Base-by-base conservation (phyloP, 352 stramenopile genomes). In the Globisporangium nagaii region DNA sequence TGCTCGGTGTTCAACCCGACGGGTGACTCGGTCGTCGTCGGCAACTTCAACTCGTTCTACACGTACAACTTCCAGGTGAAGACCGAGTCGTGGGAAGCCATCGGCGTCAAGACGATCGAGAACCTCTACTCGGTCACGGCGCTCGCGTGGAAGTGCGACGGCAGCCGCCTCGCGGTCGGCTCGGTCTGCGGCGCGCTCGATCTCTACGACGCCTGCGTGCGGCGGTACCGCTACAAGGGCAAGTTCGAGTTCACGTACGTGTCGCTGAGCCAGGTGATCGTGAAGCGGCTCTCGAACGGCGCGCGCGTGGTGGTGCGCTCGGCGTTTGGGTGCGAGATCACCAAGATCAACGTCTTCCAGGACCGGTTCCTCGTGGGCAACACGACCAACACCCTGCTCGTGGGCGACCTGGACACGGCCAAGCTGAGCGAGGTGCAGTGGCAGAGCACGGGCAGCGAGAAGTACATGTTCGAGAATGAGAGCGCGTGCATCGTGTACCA, bases 181-280 rank as follows among this genome's bases (percentile, higher is more conserved):
- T 95, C 89, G 0, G 75, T 97, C 0, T 98, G 90, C 56, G 93
- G 93, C 9, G 84, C 80, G 17, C 62, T 97, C 19, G 93, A 98
- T 65, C 58, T 98, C 6, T 98, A 96, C 60, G 93, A 98, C 40
- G 86, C 90, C 2, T 98, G 90, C 48, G 84, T 98, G 37, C 78
- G 80, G 2, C 86, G 93, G 30, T 96, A 88, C 53, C 75, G 81
- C 4, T 98, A 98, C 75, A 97, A 97, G 60, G 88, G 88, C 49
- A 94, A 90, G 47, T 98, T 98, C 53, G 93, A 98, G 74, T 96
- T 98, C 61, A 98, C 90, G 41, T 98, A 98, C 56, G 88, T 98
- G 42, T 96, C 82, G 20, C 65, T 95, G 36, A 96, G 79, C 48
- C 91, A 98, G 68, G 89, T 98, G 43, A 97, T 98, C 57, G 90